Conservation (phyloP, 805 yeast genomes). For the Ogataea ramenticola region DNA sequence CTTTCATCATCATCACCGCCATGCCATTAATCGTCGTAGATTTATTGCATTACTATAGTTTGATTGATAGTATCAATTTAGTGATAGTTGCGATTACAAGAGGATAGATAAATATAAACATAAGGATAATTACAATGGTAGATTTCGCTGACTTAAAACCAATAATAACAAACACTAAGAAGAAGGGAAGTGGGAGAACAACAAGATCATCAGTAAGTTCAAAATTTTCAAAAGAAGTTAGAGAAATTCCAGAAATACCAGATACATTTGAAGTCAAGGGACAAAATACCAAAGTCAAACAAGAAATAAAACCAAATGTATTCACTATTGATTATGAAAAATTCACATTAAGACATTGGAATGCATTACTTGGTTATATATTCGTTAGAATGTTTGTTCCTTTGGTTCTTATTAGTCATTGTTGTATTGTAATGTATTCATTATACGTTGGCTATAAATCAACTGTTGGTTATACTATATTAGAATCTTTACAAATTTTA, state of each 20-base stretch:
- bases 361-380: constrained; percentile 18
- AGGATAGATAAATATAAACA: too few species aligned
- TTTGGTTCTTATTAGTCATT: constrained; percentile 18
- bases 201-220: constrained; percentile 3
- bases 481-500: constrained; percentile 13
- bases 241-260: constrained; percentile 1
- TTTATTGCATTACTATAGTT: too few species aligned
- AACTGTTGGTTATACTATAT: constrained; percentile 4
- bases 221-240: background rate
- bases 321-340: constrained; percentile 5
- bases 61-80: too few species aligned
- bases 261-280: background rate
- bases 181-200: constrained; percentile 8
- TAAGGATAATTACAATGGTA: constrained; percentile 10
- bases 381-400: constrained; percentile 20
- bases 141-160: constrained; percentile 14
- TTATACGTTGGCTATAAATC: constrained; percentile 10
- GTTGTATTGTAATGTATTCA: constrained; percentile 9
- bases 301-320: background rate
- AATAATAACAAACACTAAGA: constrained; percentile 10
- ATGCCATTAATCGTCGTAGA: too few species aligned
- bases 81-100: too few species aligned
- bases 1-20: background rate
- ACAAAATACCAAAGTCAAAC: background rate
- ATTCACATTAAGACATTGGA: constrained; percentile 15